These are phyloP conservation scores for Rhynchospora breviuscula DNA, from an alignment of 176 grass and related monocot species.

Conservation along the genomic window DNA sequence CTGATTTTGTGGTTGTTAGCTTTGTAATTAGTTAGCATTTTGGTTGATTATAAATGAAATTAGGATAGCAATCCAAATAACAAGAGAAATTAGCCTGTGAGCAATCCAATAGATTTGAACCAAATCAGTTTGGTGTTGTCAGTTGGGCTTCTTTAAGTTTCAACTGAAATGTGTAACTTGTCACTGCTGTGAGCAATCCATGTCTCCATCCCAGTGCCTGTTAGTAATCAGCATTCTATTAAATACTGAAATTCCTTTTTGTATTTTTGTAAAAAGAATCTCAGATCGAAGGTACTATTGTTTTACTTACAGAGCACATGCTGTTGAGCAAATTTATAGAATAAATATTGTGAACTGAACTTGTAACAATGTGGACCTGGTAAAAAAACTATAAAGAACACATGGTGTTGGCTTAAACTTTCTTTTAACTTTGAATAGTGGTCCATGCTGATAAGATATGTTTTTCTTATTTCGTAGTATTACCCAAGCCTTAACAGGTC, in stretches of 20 bases:
- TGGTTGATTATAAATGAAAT: neutral
- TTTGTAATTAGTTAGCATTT: neutral
- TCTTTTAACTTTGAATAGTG: constrained; percentile 9
- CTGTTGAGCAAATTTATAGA: neutral
- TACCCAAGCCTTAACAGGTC: constrained; percentile 98
- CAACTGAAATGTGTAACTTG: neutral
- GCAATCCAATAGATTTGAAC: neutral
- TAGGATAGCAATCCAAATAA: neutral
- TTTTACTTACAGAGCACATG: constrained; percentile 3
- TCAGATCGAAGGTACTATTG: neutral
- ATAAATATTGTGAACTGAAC: neutral
- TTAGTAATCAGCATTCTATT: neutral
- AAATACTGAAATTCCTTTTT: neutral
- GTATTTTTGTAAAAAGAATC: neutral
- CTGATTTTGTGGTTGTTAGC: neutral
- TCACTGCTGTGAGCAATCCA: neutral
- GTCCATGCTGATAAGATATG: constrained; percentile 11
- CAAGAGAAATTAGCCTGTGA: neutral
- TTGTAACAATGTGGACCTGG: neutral
- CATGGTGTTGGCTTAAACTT: constrained; percentile 1
- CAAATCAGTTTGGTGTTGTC: neutral
- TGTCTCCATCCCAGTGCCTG: neutral
- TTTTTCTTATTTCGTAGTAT: constrained; percentile 48
- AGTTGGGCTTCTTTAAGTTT: neutral
- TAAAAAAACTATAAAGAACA: constrained; percentile 6